Evolutionary conservation across 345 rosid genomes (phyloP).

Genomic region (Draba incana): DNA sequence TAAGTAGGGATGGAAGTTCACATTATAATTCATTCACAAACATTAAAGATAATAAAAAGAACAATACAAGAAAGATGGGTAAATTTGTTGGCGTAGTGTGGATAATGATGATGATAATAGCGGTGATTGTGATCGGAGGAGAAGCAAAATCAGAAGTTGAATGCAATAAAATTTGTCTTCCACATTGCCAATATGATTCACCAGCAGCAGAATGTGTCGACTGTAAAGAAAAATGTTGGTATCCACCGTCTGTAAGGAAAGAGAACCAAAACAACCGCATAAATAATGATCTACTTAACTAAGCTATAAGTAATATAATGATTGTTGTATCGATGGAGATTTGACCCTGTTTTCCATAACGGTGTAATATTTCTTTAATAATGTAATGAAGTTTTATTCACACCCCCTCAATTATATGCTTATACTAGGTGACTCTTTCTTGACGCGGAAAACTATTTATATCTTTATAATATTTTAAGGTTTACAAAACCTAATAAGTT

Average conservation of each 20-base stretch:
- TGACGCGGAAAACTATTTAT: too few species aligned
- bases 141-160: conserved; percentile 22
- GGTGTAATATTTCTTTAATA: too few species aligned
- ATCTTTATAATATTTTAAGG: too few species aligned
- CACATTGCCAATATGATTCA: not conserved
- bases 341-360: too few species aligned
- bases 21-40: not conserved
- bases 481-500: too few species aligned
- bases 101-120: conserved; percentile 20
- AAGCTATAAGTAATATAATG: too few species aligned
- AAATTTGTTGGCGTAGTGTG: not conserved
- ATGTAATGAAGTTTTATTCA: too few species aligned
- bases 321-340: too few species aligned
- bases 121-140: not conserved
- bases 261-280: not conserved
- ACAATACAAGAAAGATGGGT: conserved; percentile 10
- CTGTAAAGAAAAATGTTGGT: not conserved
- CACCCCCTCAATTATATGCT: too few species aligned
- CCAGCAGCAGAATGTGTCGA: conserved; percentile 2
- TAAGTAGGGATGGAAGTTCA: conserved; percentile 10
- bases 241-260: not conserved
- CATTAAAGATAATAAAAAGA: not conserved
- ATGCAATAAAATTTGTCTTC: conserved; percentile 8
- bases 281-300: not conserved
- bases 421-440: too few species aligned